Percentiles rank a stretch among this genome's conserved stretches.
phyloP scores from a whole-genome alignment of 257 asterid genomes.

The Solanum etuberosum region DNA sequence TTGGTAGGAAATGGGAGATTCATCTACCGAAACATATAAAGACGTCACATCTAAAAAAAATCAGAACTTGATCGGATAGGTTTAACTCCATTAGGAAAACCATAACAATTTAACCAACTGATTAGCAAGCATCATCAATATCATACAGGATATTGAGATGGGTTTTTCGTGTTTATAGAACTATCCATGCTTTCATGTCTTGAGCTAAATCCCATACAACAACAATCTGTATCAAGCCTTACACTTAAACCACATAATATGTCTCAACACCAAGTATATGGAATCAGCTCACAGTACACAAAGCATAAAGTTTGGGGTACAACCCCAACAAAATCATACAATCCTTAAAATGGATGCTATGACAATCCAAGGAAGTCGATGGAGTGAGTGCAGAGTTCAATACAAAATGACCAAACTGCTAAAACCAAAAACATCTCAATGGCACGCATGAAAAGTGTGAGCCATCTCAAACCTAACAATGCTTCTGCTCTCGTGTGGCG shows the following conservation, averaged over 20 bases:
- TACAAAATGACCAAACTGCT: neutral
- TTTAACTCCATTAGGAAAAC: neutral
- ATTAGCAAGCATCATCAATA: neutral
- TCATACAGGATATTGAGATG: neutral
- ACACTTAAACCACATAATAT: neutral
- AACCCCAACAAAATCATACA: neutral
- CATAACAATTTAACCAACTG: neutral
- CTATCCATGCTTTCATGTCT: neutral
- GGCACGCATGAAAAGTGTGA: neutral
- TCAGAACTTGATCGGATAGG: neutral
- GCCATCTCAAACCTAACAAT: neutral
- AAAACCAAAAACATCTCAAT: neutral
- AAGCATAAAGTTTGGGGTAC: neutral
- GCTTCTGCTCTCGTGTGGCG: neutral
- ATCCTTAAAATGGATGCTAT: neutral
- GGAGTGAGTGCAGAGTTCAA: neutral
- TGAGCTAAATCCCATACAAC: neutral
- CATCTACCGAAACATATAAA: neutral
- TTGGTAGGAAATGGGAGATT: neutral
- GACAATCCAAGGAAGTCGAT: neutral
- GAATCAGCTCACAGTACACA: neutral
- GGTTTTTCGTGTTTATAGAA: neutral
- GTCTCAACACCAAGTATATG: neutral
- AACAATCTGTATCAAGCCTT: neutral
- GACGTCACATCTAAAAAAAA: neutral